Evolutionary conservation across 1,284 basidiomycete species (phyloP).

Genomic region (Neonothopanus nambi): DNA sequence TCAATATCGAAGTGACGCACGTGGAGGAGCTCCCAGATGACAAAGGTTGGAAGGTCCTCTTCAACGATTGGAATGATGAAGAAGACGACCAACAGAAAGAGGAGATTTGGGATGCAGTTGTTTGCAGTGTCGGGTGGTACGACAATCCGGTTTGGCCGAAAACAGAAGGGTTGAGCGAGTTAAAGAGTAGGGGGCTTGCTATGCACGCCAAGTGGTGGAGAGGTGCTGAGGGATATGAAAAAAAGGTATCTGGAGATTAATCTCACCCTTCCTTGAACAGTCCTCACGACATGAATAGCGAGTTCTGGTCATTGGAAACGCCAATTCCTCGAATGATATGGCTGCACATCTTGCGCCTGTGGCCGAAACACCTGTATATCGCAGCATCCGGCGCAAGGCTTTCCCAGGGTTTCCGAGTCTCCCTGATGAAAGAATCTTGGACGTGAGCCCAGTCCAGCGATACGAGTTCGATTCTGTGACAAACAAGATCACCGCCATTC

Average conservation of each 20-base stretch:
- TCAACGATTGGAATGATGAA: constrained; percentile 37
- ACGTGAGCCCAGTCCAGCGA: constrained; percentile 38
- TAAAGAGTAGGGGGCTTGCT: constrained; percentile 34
- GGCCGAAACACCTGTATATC: constrained; percentile 38
- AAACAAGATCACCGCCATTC: constrained; percentile 31
- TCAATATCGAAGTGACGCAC: constrained; percentile 38
- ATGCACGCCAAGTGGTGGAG: constrained; percentile 36
- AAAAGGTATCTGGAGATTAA: constrained; percentile 33
- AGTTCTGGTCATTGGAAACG: constrained; percentile 45
- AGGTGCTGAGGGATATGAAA: constrained; percentile 37
- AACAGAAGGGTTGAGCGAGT: constrained; percentile 34
- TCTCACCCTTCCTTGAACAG: neutral
- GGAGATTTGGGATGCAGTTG: constrained; percentile 46
- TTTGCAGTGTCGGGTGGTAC: constrained; percentile 45
- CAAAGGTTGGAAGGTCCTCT: constrained; percentile 40
- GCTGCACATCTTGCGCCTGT: constrained; percentile 40
- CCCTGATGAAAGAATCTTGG: constrained; percentile 39
- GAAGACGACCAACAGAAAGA: constrained; percentile 22
- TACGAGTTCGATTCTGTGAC: constrained; percentile 21
- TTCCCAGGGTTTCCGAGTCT: constrained; percentile 41
- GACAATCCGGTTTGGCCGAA: constrained; percentile 44
- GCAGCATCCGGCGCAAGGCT: constrained; percentile 40
- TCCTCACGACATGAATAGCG: constrained; percentile 34
- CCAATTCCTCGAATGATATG: constrained; percentile 50
- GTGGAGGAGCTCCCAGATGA: constrained; percentile 34